These are phyloP conservation scores for Suillus subaureus DNA, from an alignment of 768 basidiomycete species.

Conservation along the genomic window DNA sequence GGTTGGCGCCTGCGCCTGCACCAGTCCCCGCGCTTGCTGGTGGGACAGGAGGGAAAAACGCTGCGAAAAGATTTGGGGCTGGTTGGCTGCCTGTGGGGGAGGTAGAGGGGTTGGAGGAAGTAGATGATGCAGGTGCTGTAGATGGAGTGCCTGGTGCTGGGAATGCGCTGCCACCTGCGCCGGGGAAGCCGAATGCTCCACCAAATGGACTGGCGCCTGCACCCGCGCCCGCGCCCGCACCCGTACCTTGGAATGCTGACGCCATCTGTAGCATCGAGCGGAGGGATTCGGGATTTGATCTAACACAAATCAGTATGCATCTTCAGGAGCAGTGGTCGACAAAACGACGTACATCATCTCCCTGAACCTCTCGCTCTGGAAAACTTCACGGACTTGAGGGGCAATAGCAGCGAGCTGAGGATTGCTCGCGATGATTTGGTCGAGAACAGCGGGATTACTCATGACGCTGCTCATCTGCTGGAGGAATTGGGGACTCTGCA, in stretches of 20 bases:
- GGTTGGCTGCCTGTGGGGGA: slow-evolving; percentile 14
- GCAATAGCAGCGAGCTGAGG: slow-evolving; percentile 77
- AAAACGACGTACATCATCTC: slow-evolving; percentile 64
- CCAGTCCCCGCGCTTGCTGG: slow-evolving; percentile 26
- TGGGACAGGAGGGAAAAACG: slow-evolving; percentile 23
- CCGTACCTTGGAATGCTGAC: slow-evolving; percentile 47
- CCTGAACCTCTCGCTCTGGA: slow-evolving; percentile 75
- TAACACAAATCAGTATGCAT: slow-evolving; percentile 23
- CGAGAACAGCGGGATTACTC: slow-evolving; percentile 86
- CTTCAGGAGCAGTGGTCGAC: background rate
- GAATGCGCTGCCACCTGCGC: slow-evolving; percentile 39
- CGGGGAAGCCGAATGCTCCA: slow-evolving; percentile 14
- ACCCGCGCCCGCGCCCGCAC: slow-evolving; percentile 37
- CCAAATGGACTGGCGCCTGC: slow-evolving; percentile 17
- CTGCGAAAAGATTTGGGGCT: slow-evolving; percentile 17
- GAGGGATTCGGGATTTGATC: slow-evolving; percentile 77
- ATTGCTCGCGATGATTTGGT: slow-evolving; percentile 81
- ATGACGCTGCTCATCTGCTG: slow-evolving; percentile 88
- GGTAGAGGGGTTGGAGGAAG: slow-evolving; percentile 28
- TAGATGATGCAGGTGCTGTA: slow-evolving; percentile 25
- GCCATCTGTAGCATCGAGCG: slow-evolving; percentile 80
- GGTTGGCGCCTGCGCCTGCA: slow-evolving; percentile 22
- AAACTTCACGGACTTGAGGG: slow-evolving; percentile 77
- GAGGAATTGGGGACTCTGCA: slow-evolving; percentile 82
- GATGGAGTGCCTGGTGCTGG: slow-evolving; percentile 65